These are phyloP conservation scores for Scutellaria baicalensis DNA, from an alignment of 257 asterid species.

Conservation along the genomic window DNA sequence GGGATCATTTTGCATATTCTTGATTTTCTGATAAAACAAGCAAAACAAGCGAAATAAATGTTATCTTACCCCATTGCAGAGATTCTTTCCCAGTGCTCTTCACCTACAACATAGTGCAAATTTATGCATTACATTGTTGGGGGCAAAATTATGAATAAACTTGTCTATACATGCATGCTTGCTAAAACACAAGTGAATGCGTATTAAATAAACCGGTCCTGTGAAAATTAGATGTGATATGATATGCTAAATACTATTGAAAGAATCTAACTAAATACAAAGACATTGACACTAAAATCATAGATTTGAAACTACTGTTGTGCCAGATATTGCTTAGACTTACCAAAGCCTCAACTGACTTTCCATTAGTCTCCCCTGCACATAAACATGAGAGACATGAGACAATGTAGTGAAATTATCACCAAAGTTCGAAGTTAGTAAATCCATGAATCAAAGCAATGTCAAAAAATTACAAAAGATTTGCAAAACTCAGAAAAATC, in stretches of 20 bases:
- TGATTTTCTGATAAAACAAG: background rate
- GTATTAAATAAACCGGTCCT: background rate
- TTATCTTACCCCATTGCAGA: constrained; percentile 71
- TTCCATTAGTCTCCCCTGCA: constrained; percentile 52
- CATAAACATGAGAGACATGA: background rate
- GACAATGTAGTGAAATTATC: background rate
- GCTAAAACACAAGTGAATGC: background rate
- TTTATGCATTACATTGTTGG: background rate
- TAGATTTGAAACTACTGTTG: background rate
- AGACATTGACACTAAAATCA: background rate
- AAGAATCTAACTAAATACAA: background rate
- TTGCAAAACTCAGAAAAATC: no score
- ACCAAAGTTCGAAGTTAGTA: background rate
- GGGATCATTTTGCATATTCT: background rate
- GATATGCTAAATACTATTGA: background rate
- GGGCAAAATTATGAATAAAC: background rate
- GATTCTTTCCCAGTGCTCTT: constrained; percentile 85
- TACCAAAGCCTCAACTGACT: constrained; percentile 66
- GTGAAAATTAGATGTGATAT: background rate
- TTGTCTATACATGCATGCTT: background rate
- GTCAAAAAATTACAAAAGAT: background rate
- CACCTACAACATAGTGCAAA: constrained; percentile 32
- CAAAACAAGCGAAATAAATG: background rate
- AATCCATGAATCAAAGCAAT: background rate
- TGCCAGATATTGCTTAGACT: constrained; percentile 3